Base-by-base conservation (phyloP, 164 flowering plant genomes). In the Vitis amurensis region DNA sequence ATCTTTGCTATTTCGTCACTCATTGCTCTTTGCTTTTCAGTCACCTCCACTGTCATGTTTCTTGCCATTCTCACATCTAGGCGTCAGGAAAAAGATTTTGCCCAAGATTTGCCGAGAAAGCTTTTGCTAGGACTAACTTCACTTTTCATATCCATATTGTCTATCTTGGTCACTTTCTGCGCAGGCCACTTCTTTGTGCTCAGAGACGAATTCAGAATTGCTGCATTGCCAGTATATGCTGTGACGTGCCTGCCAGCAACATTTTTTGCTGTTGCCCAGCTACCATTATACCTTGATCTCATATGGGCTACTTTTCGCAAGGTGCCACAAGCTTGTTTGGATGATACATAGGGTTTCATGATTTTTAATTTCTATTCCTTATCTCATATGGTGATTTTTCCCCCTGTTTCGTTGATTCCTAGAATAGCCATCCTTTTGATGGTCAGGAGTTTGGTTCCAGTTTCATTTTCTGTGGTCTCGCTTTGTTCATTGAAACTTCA, bases 161-260 rank as follows among this genome's bases (percentile, higher is more conserved):
- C 77, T 3, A 69, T 76, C 57, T 16, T 79, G 61, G n/a, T 79
- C 19, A 61, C 82, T 11, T 79, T 82, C 59, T 70, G 80, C 29
- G n/a, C 80, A 11, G 67, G 65, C 9, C 74, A 76, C 30, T 61
- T 50, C 58, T 63, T 76, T 23, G 62, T 67, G 1, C 23, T 76
- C 4, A 48, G 31, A 8, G 49, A 71, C 9, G 4, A 23, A 11
- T 19, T 74, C 3, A 50, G 57, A 49, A 16, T 16, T 7, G 51
- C 52, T 13, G 77, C 71, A 1, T 29, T 62, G 14, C 64, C 72
- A 0, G 6, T 74, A 5, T 74, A 74, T 31, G 53, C 59, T 2
- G 59, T 51, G 37, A 57, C 72, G 1, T 68, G 64, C 59, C 44
- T 74, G 50, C 72, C 72, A 1, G 19, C 64, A 4, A 30, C 77